A percentile compares a stretch with the other conserved stretches of the same genome.
phyloP scores from a whole-genome alignment of 192 early-diverging fungal genomes.

The Phlyctochytrium bullatum region DNA sequence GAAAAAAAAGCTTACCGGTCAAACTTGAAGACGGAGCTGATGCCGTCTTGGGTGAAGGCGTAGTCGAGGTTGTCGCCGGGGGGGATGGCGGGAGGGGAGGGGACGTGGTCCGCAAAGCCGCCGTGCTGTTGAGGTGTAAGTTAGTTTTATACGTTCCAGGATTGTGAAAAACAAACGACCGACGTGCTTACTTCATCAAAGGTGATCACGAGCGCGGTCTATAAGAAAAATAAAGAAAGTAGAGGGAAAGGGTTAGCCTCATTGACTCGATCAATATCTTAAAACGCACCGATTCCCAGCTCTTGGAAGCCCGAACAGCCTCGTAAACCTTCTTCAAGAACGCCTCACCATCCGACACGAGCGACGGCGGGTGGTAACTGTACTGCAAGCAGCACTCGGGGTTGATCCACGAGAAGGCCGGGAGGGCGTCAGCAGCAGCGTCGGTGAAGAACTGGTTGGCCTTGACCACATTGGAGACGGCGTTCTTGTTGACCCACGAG shows the following conservation, averaged over 20 bases:
- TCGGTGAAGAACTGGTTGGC: slow-evolving; percentile 24
- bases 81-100: background rate
- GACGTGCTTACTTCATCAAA: too few species aligned
- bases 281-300: too few species aligned
- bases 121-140: too few species aligned
- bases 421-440: slow-evolving; percentile 19
- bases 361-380: slow-evolving; percentile 5
- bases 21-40: slow-evolving; percentile 6
- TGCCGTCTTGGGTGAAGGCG: slow-evolving; percentile 11
- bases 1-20: slow-evolving; percentile 10
- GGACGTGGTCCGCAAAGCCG: slow-evolving; percentile 26
- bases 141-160: too few species aligned
- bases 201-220: slow-evolving; percentile 10
- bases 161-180: too few species aligned
- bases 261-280: too few species aligned
- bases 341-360: slow-evolving; percentile 9
- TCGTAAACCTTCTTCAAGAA: slow-evolving; percentile 9
- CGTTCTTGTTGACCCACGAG: slow-evolving; percentile 20
- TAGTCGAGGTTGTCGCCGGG: slow-evolving; percentile 15
- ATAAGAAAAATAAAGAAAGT: too few species aligned
- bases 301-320: slow-evolving; percentile 1
- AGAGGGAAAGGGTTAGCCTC: too few species aligned
- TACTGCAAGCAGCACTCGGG: slow-evolving; percentile 34
- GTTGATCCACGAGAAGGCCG: slow-evolving; percentile 33
- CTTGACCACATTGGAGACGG: background rate